Conservation (phyloP, 768 basidiomycete genomes). For the Boletus sp. region DNA sequence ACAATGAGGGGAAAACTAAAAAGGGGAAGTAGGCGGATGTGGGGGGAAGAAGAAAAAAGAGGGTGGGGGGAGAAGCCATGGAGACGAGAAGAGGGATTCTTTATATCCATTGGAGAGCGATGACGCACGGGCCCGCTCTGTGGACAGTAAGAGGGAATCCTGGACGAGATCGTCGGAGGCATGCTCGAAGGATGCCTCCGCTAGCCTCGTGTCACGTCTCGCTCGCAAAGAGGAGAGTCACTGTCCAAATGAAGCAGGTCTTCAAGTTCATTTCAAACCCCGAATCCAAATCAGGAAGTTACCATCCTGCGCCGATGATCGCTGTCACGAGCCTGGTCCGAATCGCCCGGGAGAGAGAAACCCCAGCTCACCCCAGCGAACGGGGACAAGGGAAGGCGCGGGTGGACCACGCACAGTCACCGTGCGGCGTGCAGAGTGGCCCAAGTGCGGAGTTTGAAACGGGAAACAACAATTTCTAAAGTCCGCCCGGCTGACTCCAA, state of each 20-base stretch:
- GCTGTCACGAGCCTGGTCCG: not conserved
- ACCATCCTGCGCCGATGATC: conserved; percentile 17
- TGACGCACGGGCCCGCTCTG: conserved; percentile 30
- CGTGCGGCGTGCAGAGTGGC: too few species aligned
- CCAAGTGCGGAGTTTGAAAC: not conserved
- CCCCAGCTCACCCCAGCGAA: too few species aligned
- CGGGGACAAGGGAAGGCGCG: too few species aligned
- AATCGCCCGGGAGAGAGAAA: too few species aligned
- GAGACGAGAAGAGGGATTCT: conserved; percentile 10
- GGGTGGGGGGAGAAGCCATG: conserved; percentile 8
- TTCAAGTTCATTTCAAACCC: conserved; percentile 26
- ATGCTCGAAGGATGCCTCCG: conserved; percentile 24
- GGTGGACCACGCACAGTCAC: too few species aligned
- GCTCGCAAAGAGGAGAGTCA: conserved; percentile 3
- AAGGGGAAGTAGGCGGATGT: conserved; percentile 20
- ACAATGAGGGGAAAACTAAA: conserved; percentile 6
- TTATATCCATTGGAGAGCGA: conserved; percentile 24
- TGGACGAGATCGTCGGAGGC: conserved; percentile 15
- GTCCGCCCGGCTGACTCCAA: not conserved
- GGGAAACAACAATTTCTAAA: not conserved
- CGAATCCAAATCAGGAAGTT: conserved; percentile 16
- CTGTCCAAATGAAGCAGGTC: conserved; percentile 25
- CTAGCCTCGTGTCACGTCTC: conserved; percentile 13
- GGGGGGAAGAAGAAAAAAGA: conserved; percentile 8
- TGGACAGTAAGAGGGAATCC: conserved; percentile 20